Base-by-base conservation (phyloP, 768 basidiomycete genomes). In the Chalciporus pseudorubinellus region DNA sequence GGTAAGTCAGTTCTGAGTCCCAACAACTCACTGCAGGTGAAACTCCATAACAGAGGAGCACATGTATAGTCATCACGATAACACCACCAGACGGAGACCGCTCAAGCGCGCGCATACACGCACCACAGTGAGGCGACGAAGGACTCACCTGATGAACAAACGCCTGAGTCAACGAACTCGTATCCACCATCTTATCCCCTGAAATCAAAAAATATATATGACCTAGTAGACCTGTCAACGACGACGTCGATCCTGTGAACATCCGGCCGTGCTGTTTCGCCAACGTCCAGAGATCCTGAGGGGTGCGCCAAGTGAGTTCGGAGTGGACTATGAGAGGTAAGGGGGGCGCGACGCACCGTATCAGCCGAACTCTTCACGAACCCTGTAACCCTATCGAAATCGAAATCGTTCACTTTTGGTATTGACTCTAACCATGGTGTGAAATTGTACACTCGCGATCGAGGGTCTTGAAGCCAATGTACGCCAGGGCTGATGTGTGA, bases 121-220 rank as follows among this genome's bases (percentile, higher is more conserved):
- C 16, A 11, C 26, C 2, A n/a, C 11, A 11, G 19, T 31, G 22
- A 14, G 11, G n/a, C n/a, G 11, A 6, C n/a, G 19, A 12, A n/a
- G 33, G 9, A 71, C 78, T 48, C 41, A 89, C 92, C 70, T 85
- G 79, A 14, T 68, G 62, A 3, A 62, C 59, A 62, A 92, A 97
- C 2, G 72, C 73, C 13, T 68, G 66, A 59, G 86, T 89, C 39
- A 97, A 67, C 20, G 70, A 72, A 6, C 74, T 71, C 3, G 78
- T 78, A 62, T 94, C 82, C 21, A 92, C 77, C 0, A 71, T 68
- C 60, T 82, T 87, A 56, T 85, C 79, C 18, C 80, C 80, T 20
- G 91, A 93, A 5, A 97, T 74, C 16, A 93, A 76, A 63, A 92
- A 92, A 65, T 97, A 98, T 16, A 95, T 82, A 43, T 98, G 93